Conservation (phyloP, 164 flowering plant species). For the Aristolochia contorta region DNA sequence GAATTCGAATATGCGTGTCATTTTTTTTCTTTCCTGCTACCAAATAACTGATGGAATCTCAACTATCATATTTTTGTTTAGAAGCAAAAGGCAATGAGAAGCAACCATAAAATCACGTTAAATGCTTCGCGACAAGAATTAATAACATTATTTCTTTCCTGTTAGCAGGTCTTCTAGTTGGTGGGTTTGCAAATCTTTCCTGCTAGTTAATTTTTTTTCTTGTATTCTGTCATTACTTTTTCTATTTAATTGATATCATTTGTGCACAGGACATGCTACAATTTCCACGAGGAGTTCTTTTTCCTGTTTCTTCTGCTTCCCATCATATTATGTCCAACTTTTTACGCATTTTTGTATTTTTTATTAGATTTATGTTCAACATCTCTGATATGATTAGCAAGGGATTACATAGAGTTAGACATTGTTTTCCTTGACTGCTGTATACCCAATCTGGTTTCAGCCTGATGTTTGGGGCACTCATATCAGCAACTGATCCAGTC, state of each 20-base stretch:
- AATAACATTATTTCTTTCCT: background rate
- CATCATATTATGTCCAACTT: constrained; percentile 90
- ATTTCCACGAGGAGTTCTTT: constrained; percentile 96
- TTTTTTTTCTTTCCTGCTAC: background rate
- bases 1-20: background rate
- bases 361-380: background rate
- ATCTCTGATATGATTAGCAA: no score
- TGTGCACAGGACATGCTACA: constrained; percentile 79
- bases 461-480: constrained; percentile 97
- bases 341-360: background rate
- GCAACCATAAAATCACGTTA: background rate
- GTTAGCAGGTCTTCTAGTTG: constrained; percentile 76
- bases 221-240: background rate
- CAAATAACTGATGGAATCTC: background rate
- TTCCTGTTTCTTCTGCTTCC: constrained; percentile 91
- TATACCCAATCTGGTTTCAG: constrained; percentile 95
- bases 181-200: constrained; percentile 88
- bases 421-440: constrained; percentile 52
- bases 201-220: background rate
- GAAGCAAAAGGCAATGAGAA: background rate
- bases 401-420: background rate
- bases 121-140: background rate
- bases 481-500: constrained; percentile 99
- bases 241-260: background rate
- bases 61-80: background rate